Percentiles rank a stretch among this genome's conserved stretches.
phyloP scores from a whole-genome alignment of 768 basidiomycete genomes.

The Serendipita indica region DNA sequence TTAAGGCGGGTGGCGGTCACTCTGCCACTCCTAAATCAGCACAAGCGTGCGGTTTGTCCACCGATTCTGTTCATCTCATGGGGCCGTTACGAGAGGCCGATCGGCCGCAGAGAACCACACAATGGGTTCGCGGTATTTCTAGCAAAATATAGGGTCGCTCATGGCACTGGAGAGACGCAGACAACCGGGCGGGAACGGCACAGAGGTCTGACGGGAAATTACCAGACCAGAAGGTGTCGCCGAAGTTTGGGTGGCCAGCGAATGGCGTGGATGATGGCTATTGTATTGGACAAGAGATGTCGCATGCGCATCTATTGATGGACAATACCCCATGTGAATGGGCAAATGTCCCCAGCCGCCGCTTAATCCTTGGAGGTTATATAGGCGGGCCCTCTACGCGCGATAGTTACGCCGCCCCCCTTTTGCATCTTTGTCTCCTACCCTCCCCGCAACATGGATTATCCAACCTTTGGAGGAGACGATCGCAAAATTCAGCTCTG shows the following conservation, averaged over 20 bases:
- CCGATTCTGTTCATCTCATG: not conserved
- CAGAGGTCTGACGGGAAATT: no score
- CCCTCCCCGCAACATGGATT: conserved; percentile 5
- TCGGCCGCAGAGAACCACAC: not conserved
- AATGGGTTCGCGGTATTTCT: not conserved
- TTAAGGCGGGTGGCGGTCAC: no score
- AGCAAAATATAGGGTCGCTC: not conserved
- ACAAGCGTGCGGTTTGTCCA: not conserved
- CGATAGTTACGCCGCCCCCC: not conserved
- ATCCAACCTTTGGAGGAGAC: conserved; percentile 4
- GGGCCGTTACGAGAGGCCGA: not conserved
- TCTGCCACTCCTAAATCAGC: no score
- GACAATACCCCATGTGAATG: conserved; percentile 1
- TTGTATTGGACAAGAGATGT: not conserved
- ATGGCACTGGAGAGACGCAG: not conserved
- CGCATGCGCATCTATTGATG: not conserved
- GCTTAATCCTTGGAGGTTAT: conserved; percentile 4
- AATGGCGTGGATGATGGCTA: not conserved
- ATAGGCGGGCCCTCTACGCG: not conserved
- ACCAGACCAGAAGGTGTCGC: no score
- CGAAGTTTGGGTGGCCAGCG: no score
- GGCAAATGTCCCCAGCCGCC: not conserved
- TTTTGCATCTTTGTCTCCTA: not conserved
- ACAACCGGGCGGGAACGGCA: not conserved
- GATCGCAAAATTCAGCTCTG: not conserved